A percentile compares a stretch with the other conserved stretches of the same genome.
Conservation (phyloP, 345 rosid species). For the Mercurialis annua region DNA sequence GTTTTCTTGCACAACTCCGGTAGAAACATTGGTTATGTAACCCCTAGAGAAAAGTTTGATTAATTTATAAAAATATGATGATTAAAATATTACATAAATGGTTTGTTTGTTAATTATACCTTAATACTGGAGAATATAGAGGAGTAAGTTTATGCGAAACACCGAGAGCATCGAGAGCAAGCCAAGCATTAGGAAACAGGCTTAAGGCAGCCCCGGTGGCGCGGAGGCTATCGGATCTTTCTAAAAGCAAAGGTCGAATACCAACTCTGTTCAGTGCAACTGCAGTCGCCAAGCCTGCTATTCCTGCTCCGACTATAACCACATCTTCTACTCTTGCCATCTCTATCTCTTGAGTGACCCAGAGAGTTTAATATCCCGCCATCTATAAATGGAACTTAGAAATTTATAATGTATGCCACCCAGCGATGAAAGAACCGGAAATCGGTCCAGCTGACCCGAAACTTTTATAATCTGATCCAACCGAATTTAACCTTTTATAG, state of each 20-base stretch:
- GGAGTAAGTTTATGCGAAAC: conserved; percentile 36
- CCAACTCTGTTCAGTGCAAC: conserved; percentile 38
- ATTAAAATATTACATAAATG: no score
- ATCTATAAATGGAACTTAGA: no score
- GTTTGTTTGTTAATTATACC: neutral
- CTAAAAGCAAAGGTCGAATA: conserved; percentile 27
- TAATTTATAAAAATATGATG: no score
- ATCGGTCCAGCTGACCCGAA: no score
- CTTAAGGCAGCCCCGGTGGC: conserved; percentile 30
- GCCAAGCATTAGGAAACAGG: conserved; percentile 38
- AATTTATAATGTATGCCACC: no score
- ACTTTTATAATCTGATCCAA: no score
- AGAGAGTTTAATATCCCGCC: neutral
- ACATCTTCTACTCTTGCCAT: conserved; percentile 26
- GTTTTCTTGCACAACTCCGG: conserved; percentile 3
- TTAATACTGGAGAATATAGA: neutral
- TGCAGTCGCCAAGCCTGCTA: conserved; percentile 40
- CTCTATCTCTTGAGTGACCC: neutral
- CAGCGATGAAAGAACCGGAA: no score
- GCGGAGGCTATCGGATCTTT: conserved; percentile 29
- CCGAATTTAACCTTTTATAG: no score
- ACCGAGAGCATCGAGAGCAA: conserved; percentile 41
- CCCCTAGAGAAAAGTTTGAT: no score
- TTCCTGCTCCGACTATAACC: conserved; percentile 39
- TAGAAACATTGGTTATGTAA: neutral